Conservation (phyloP, 768 basidiomycete species). For the Auricularia sp. region DNA sequence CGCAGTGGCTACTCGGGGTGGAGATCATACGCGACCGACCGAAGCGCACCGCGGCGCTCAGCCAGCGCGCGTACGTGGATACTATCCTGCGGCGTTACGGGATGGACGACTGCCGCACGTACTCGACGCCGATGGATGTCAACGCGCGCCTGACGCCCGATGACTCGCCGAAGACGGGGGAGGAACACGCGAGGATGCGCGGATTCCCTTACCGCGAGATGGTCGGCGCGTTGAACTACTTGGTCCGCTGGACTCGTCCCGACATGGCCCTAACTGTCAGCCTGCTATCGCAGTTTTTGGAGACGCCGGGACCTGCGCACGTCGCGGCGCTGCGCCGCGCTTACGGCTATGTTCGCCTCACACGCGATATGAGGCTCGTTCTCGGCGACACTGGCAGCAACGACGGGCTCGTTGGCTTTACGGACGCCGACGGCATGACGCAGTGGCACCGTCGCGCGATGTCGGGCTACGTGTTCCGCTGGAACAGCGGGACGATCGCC, state of each 20-base stretch:
- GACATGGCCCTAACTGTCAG: constrained; percentile 9
- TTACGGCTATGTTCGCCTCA: neutral
- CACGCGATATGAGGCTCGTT: neutral
- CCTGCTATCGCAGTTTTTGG: constrained; percentile 1
- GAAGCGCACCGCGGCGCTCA: neutral
- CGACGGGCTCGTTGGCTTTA: constrained; percentile 7
- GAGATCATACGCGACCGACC: constrained; percentile 7
- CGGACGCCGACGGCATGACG: constrained; percentile 16
- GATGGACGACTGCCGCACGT: constrained; percentile 4
- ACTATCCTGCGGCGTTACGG: constrained; percentile 10
- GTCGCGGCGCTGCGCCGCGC: neutral
- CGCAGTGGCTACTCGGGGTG: constrained; percentile 12
- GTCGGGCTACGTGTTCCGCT: constrained; percentile 28
- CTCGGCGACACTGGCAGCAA: neutral
- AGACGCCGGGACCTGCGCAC: neutral
- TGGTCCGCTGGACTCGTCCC: constrained; percentile 10
- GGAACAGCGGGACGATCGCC: constrained; percentile 21
- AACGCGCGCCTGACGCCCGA: constrained; percentile 2
- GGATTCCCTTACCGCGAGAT: neutral
- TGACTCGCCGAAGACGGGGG: constrained; percentile 6
- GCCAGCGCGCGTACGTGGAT: constrained; percentile 10
- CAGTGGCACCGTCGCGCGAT: constrained; percentile 20
- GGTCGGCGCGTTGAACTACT: neutral
- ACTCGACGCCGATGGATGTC: constrained; percentile 13
- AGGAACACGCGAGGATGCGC: neutral